These are phyloP conservation scores for Salvia rosmarinus DNA, from an alignment of 257 asterid species.

Conservation along the genomic window DNA sequence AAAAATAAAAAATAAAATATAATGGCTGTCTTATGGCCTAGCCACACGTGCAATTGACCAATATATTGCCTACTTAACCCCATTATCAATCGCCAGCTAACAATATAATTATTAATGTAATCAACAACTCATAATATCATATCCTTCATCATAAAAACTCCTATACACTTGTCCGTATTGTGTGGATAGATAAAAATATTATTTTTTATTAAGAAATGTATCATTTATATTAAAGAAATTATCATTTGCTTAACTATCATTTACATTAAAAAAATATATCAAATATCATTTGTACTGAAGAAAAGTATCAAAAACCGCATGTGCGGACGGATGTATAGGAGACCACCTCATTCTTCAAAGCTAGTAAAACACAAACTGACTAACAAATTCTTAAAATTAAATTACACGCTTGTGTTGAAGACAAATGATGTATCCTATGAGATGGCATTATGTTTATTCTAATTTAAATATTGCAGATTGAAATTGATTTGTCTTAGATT, in stretches of 20 bases:
- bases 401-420: constrained; percentile 8
- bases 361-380: constrained; percentile 34
- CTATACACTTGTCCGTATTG: too few relatives aligned
- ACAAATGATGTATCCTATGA: constrained; percentile 23
- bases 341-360: too few relatives aligned
- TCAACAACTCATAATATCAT: constrained; percentile 19
- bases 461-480: neutral
- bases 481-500: neutral
- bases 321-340: too few relatives aligned
- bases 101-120: neutral
- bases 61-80: neutral
- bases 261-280: too few relatives aligned
- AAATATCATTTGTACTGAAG: too few relatives aligned
- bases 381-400: constrained; percentile 3
- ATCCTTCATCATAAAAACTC: too few relatives aligned
- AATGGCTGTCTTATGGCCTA: neutral
- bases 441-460: constrained; percentile 31
- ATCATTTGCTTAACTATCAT: too few relatives aligned
- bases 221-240: too few relatives aligned
- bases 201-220: too few relatives aligned
- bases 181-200: too few relatives aligned
- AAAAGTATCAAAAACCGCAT: too few relatives aligned
- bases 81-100: constrained; percentile 27
- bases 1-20: neutral
- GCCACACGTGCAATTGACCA: constrained; percentile 33